These are phyloP conservation scores for Grifola frondosa DNA, from an alignment of 1,284 basidiomycete species.

Conservation along the genomic window DNA sequence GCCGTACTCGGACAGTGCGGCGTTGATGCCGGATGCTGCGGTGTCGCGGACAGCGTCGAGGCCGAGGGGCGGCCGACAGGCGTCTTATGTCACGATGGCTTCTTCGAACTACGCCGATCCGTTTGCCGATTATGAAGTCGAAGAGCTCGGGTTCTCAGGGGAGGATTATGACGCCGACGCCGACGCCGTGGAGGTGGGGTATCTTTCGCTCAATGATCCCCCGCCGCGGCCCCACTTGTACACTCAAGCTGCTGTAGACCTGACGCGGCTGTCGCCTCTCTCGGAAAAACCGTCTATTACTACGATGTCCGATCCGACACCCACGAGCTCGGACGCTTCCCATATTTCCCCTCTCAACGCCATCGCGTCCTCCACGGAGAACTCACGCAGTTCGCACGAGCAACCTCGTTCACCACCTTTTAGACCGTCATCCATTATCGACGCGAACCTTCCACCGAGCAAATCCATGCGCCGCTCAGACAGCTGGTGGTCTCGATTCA, in stretches of 20 bases:
- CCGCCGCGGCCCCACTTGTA: conserved; percentile 29
- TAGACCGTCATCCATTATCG: conserved; percentile 40
- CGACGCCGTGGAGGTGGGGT: conserved; percentile 23
- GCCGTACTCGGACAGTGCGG: conserved; percentile 47
- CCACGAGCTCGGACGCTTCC: conserved; percentile 23
- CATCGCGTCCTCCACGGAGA: conserved; percentile 12
- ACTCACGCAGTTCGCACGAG: conserved; percentile 30
- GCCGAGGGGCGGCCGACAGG: conserved; percentile 37
- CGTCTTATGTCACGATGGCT: conserved; percentile 36
- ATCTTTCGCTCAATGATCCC: conserved; percentile 26
- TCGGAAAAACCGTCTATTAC: conserved; percentile 28
- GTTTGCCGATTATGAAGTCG: conserved; percentile 49
- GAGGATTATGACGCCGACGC: conserved; percentile 26
- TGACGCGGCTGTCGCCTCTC: conserved; percentile 30
- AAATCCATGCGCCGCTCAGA: conserved; percentile 39
- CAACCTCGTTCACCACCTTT: conserved; percentile 25
- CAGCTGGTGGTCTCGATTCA: conserved; percentile 48
- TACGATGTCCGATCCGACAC: conserved; percentile 23
- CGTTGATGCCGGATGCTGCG: conserved; percentile 31
- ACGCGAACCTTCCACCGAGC: conserved; percentile 34
- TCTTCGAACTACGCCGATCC: conserved; percentile 51
- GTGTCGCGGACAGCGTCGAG: conserved; percentile 22
- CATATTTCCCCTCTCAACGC: conserved; percentile 9
- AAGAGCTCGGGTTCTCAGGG: conserved; percentile 28
- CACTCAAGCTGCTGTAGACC: conserved; percentile 27